Conservation (phyloP, 331 rosid species). For the Quercus phellos region DNA sequence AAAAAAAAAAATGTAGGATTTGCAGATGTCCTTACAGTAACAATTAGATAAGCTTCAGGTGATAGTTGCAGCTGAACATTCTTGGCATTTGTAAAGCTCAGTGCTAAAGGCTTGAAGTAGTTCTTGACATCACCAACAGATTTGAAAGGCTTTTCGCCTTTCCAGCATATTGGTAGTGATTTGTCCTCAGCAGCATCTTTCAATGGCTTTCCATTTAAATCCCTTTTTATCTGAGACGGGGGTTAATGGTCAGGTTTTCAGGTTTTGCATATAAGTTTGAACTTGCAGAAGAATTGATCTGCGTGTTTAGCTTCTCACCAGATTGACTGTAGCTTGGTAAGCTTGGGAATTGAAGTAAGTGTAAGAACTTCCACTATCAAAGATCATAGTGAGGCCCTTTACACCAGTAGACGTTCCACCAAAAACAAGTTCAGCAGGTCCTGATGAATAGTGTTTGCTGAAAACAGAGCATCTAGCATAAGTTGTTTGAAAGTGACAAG, state of each 20-base stretch:
- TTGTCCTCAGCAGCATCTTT: conserved; percentile 34
- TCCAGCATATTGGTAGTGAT: conserved; percentile 74
- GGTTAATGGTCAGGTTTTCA: conserved; percentile 6
- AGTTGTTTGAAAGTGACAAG: conserved; percentile 11
- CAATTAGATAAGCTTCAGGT: conserved; percentile 59
- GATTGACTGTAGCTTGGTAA: conserved; percentile 34
- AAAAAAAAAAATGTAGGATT: not conserved
- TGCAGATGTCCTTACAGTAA: conserved; percentile 45
- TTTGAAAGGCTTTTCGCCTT: conserved; percentile 55
- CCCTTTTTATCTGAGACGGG: conserved; percentile 42
- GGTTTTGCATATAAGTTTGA: not conserved
- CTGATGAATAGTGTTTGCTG: conserved; percentile 61
- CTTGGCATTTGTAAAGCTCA: conserved; percentile 41
- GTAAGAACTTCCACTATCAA: conserved; percentile 90
- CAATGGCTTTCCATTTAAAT: conserved; percentile 53
- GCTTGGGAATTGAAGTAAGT: conserved; percentile 56
- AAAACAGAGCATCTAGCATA: conserved; percentile 6
- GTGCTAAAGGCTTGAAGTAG: conserved; percentile 47
- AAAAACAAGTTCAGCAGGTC: conserved; percentile 66
- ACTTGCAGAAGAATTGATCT: not conserved
- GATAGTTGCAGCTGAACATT: conserved; percentile 48
- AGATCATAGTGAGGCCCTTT: conserved; percentile 44
- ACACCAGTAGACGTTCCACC: conserved; percentile 42
- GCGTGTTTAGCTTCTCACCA: conserved; percentile 42
- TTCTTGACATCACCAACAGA: conserved; percentile 37